Conservation (phyloP, 164 flowering plant genomes). For the Hamamelis virginiana region DNA sequence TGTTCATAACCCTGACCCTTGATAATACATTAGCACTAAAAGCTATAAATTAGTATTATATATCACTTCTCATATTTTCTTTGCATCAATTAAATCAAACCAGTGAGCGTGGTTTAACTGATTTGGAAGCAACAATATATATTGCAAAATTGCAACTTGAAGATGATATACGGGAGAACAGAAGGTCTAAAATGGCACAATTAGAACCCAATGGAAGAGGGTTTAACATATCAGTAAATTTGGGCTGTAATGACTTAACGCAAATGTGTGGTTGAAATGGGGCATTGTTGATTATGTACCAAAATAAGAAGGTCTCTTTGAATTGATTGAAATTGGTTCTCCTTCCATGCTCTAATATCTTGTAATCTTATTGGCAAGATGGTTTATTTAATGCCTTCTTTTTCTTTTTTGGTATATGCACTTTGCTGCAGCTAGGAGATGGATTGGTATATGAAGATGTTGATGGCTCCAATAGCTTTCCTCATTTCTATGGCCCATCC, state of each 20-base stretch:
- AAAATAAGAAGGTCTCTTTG: no score
- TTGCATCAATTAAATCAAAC: not conserved
- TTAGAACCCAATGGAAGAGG: no score
- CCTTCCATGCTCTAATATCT: no score
- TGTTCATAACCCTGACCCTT: no score
- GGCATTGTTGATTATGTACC: not conserved
- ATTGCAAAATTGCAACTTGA: not conserved
- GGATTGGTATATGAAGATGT: slow-evolving; percentile 85
- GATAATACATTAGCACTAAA: no score
- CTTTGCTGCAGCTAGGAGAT: slow-evolving; percentile 67
- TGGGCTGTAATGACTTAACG: not conserved
- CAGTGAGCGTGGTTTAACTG: not conserved
- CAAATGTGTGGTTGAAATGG: not conserved
- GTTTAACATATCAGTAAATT: not conserved
- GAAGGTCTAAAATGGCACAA: no score
- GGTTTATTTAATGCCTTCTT: not conserved
- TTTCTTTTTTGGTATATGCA: not conserved
- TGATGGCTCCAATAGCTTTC: slow-evolving; percentile 61
- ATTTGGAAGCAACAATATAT: not conserved
- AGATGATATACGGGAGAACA: no score
- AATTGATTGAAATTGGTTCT: no score
- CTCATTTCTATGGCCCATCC: slow-evolving; percentile 86
- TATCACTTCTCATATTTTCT: no score
- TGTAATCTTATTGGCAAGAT: no score
- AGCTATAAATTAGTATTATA: no score